Conservation (phyloP, 805 yeast genomes). For the Starmerella bombicola region DNA sequence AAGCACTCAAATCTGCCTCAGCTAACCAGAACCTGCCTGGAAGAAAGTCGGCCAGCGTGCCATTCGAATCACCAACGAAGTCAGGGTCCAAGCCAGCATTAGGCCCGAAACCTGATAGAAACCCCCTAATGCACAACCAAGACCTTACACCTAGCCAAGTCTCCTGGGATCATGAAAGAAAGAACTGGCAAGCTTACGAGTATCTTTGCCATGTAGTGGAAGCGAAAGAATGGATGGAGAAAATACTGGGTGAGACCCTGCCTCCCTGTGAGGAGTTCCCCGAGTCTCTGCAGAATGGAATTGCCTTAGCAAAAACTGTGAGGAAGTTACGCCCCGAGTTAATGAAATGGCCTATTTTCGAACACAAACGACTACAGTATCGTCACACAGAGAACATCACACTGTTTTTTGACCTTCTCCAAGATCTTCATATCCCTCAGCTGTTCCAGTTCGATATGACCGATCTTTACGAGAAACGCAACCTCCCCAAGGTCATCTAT, state of each 20-base stretch:
- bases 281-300: constrained; percentile 69
- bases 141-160: constrained; percentile 23
- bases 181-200: constrained; percentile 48
- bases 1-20: background rate
- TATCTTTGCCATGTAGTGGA: constrained; percentile 70
- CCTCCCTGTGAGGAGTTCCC: constrained; percentile 49
- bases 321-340: constrained; percentile 55
- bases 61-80: background rate
- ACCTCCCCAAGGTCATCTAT: constrained; percentile 86
- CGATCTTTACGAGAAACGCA: constrained; percentile 82
- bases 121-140: constrained; percentile 27
- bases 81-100: background rate
- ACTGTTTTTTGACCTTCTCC: constrained; percentile 56
- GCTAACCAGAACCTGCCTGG: background rate
- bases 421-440: constrained; percentile 65
- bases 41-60: background rate
- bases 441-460: constrained; percentile 82
- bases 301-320: constrained; percentile 66
- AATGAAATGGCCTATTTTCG: constrained; percentile 39
- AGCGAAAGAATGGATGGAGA: constrained; percentile 71
- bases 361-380: constrained; percentile 59
- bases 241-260: constrained; percentile 44
- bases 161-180: constrained; percentile 32
- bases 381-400: constrained; percentile 89
- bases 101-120: constrained; percentile 23